phyloP scores from a whole-genome alignment of 2,329 filamentous ascomycete genomes.

The Hirsutella rhossiliensis region DNA sequence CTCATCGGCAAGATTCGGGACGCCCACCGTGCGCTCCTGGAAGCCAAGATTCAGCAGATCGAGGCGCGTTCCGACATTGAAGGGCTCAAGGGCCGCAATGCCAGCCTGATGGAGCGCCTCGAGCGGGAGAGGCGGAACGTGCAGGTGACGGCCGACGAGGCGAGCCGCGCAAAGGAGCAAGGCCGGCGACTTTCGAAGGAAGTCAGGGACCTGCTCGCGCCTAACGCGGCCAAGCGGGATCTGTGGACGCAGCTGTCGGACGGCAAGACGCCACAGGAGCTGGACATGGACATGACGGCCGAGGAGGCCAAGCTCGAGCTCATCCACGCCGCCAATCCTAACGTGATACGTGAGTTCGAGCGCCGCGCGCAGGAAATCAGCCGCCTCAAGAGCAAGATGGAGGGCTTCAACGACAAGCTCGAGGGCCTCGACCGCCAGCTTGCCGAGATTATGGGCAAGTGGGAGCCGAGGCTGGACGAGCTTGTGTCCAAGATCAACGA shows the following conservation, averaged over 20 bases:
- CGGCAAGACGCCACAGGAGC: slow-evolving; percentile 44
- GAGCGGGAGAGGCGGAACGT: slow-evolving; percentile 29
- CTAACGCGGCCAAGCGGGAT: slow-evolving; percentile 24
- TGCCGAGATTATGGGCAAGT: slow-evolving; percentile 51
- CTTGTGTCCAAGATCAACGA: slow-evolving; percentile 74
- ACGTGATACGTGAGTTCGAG: slow-evolving; percentile 67
- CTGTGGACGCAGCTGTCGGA: slow-evolving; percentile 31
- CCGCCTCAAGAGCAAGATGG: slow-evolving; percentile 44
- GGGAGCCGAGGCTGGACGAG: slow-evolving; percentile 74
- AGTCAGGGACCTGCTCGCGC: slow-evolving; percentile 26
- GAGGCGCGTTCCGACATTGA: slow-evolving; percentile 76
- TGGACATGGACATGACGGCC: slow-evolving; percentile 62
- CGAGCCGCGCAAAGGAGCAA: slow-evolving; percentile 22
- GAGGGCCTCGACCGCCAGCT: slow-evolving; percentile 47
- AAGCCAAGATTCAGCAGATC: slow-evolving; percentile 57
- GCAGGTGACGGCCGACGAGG: slow-evolving; percentile 23
- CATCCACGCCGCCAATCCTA: slow-evolving; percentile 65
- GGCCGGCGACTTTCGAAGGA: slow-evolving; percentile 17
- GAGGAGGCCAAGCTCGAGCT: slow-evolving; percentile 67
- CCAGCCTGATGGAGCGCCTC: slow-evolving; percentile 41
- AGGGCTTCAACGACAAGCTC: slow-evolving; percentile 41
- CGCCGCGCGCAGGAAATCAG: slow-evolving; percentile 59
- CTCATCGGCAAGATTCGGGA: slow-evolving; percentile 50
- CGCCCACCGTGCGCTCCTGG: slow-evolving; percentile 51
- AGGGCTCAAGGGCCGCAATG: slow-evolving; percentile 54